phyloP scores from a whole-genome alignment of 345 rosid species.

The Eucalyptus tenuipes region DNA sequence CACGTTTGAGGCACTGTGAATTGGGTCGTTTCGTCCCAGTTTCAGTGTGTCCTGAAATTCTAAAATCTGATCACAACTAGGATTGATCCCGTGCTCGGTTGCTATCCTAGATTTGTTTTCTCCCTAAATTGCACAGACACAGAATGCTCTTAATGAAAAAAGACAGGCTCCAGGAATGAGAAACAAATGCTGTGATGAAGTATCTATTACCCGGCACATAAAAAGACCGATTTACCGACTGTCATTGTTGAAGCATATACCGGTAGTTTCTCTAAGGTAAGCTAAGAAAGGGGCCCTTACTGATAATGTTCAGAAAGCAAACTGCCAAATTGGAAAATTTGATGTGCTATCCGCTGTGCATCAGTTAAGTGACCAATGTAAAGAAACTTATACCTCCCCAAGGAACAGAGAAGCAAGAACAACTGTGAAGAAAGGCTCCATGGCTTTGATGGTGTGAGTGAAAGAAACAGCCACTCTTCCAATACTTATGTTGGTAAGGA shows the following conservation, averaged over 20 bases:
- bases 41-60: not conserved
- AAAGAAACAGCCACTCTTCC: constrained; percentile 76
- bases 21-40: not conserved
- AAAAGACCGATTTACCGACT: not conserved
- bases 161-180: not conserved
- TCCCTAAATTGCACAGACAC: not conserved
- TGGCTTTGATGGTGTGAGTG: constrained; percentile 89
- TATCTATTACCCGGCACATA: not conserved
- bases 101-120: not conserved
- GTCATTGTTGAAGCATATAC: not conserved
- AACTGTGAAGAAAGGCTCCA: constrained; percentile 94
- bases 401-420: constrained; percentile 51
- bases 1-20: not conserved
- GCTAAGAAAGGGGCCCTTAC: not conserved
- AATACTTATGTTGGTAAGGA: constrained; percentile 69
- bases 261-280: not conserved
- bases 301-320: not conserved
- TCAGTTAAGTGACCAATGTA: not conserved
- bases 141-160: not conserved
- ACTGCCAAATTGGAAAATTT: not conserved
- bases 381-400: constrained; percentile 36
- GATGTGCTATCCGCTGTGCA: not conserved
- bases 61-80: not conserved
- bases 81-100: not conserved
- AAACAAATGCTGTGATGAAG: not conserved